Percentiles rank a stretch among this genome's conserved stretches.
These are phyloP conservation scores for Hanseniaspora nectarophila DNA, from an alignment of 805 yeast genomes.

Conservation along the genomic window DNA sequence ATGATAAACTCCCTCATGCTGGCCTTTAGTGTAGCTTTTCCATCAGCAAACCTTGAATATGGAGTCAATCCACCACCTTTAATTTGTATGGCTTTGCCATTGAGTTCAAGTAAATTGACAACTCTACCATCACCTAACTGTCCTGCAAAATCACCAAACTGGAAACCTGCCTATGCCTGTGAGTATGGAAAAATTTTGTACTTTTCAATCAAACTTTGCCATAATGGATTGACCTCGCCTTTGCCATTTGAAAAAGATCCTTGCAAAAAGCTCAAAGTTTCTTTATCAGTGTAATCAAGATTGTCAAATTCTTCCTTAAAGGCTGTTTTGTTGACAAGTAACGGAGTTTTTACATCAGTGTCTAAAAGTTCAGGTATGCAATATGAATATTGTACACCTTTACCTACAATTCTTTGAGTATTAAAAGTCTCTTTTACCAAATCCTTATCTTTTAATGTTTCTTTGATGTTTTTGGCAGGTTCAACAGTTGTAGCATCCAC, in stretches of 20 bases:
- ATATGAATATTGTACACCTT: slow-evolving; percentile 61
- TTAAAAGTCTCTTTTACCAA: slow-evolving; percentile 30
- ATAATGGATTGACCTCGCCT: slow-evolving; percentile 51
- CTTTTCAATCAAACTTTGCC: slow-evolving; percentile 29
- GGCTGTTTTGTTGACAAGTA: slow-evolving; percentile 47
- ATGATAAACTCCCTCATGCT: slow-evolving; percentile 78
- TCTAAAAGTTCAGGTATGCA: slow-evolving; percentile 45
- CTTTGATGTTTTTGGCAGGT: not conserved
- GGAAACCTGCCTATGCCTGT: slow-evolving; percentile 91
- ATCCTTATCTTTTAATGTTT: slow-evolving; percentile 15
- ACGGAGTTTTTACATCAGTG: slow-evolving; percentile 43
- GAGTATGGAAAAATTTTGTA: slow-evolving; percentile 62
- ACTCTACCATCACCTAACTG: slow-evolving; percentile 96
- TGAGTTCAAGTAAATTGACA: slow-evolving; percentile 60
- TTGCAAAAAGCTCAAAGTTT: slow-evolving; percentile 24
- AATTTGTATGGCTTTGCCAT: slow-evolving; percentile 43
- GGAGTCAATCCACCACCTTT: slow-evolving; percentile 93
- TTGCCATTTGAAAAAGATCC: slow-evolving; percentile 41
- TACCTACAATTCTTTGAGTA: slow-evolving; percentile 38
- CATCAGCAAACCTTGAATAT: slow-evolving; percentile 89
- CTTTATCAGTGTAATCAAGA: slow-evolving; percentile 1
- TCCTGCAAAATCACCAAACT: slow-evolving; percentile 93
- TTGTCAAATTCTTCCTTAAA: slow-evolving; percentile 32
- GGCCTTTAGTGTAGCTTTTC: slow-evolving; percentile 82
- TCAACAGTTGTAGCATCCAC: slow-evolving; percentile 20